Base-by-base conservation (phyloP, 2,329 filamentous ascomycete genomes). In the Sporothrix pallida region DNA sequence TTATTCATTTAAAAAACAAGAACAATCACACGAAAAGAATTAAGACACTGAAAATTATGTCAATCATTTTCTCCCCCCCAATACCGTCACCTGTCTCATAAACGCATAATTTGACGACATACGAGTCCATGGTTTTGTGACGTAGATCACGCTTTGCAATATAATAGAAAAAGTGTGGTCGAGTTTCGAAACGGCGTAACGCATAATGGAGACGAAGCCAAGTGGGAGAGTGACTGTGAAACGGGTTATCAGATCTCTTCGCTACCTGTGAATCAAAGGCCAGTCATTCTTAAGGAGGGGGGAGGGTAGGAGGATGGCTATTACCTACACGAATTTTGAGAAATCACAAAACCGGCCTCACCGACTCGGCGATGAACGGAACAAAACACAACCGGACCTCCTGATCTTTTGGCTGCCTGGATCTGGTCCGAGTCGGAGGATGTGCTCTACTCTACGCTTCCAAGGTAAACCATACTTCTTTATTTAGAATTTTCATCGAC, bases 81-180 rank as follows among this genome's bases (percentile, higher is more conserved):
- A 2, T 6, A 12, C 23, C 23, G 31, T 15, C 56, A 58, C 10
- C 56, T 58, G 56, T 60, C 62, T 67, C 62, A 67, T 48, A 67
- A 26, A 48, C 26, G 62, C 62, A 67, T 48, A 48, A 48, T 48
- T n/a, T 9, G 9, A 23, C n/a, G 8, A 46, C 31, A 37, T 37
- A 37, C 31, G 31, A 58, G 17, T 13, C 42, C 62, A 26, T 26
- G 42, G 62, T 23, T 31, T 37, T 67, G 42, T 15, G 42, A 26
- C 17, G 62, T 15, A 48, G 62, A 67, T 67, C 62, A 67, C 48
- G 62, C 37, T 48, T 12, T 67, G 62, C 62, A 67, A 15, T 42
- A 48, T 20, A 48, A 3, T 15, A 65, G 8, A 37, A 37, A 37
- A 37, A 5, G 31, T 9, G 62, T 26, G 62, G 10, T 48, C 42